Conservation (phyloP, 2,329 filamentous ascomycete genomes). For the Venturia aucupariae region DNA sequence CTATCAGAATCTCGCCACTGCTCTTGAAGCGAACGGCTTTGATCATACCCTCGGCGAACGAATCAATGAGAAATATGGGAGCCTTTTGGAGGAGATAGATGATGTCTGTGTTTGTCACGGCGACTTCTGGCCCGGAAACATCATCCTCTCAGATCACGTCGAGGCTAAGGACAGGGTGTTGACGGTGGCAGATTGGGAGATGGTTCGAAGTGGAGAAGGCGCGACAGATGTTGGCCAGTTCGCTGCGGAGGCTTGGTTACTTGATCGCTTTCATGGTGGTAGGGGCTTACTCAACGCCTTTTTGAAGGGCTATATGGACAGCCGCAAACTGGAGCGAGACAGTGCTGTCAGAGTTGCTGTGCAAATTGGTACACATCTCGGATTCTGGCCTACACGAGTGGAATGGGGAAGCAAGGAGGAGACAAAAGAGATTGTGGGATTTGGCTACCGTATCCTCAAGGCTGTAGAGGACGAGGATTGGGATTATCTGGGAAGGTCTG, state of each 20-base stretch:
- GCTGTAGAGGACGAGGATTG: slow-evolving; percentile 19
- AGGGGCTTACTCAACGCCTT: slow-evolving; percentile 24
- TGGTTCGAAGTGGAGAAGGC: slow-evolving; percentile 24
- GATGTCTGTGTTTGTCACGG: slow-evolving; percentile 29
- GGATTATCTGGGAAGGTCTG: slow-evolving; percentile 18
- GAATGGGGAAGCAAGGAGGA: slow-evolving; percentile 23
- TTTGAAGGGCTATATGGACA: slow-evolving; percentile 21
- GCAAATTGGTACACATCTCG: slow-evolving; percentile 29
- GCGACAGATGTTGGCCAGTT: slow-evolving; percentile 32
- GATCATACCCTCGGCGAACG: slow-evolving; percentile 20
- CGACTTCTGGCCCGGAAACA: slow-evolving; percentile 32
- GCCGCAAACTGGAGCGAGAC: slow-evolving; percentile 16
- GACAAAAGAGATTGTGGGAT: slow-evolving; percentile 21
- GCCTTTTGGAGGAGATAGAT: slow-evolving; percentile 20
- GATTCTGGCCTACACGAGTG: slow-evolving; percentile 27
- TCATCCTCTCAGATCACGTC: slow-evolving; percentile 20
- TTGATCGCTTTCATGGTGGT: slow-evolving; percentile 26
- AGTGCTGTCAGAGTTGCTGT: slow-evolving; percentile 24
- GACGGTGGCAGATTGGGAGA: slow-evolving; percentile 31
- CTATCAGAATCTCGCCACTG: slow-evolving; percentile 23
- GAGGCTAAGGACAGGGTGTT: slow-evolving; percentile 15
- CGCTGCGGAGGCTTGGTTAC: slow-evolving; percentile 28
- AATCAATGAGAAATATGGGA: slow-evolving; percentile 24
- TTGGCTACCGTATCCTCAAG: slow-evolving; percentile 13
- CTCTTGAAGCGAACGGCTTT: slow-evolving; percentile 21